Base-by-base conservation (phyloP, 2,329 filamentous ascomycete genomes). In the Cryphonectria carpinicola region DNA sequence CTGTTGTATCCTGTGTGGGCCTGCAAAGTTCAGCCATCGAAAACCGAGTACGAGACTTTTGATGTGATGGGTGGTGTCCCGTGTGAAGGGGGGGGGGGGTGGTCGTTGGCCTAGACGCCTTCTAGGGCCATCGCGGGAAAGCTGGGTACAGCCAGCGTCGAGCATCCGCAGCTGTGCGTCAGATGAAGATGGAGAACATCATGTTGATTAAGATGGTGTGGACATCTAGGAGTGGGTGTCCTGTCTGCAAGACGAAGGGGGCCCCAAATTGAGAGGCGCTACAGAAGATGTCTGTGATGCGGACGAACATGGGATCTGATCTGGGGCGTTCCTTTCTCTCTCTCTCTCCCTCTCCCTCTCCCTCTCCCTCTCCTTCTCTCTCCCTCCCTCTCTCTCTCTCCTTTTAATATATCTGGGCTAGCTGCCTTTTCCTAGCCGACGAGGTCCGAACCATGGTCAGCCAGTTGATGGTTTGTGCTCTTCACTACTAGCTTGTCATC, bases 111-210 rank as follows among this genome's bases (percentile, higher is more conserved):
- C 17, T 28, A 39, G 37, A 22, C n/a, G 3, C 61, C 39, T 32
- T 14, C 39, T 35, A 37, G 32, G 28, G 28, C 61, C n/a, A 11
- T 25, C 10, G 37, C 46, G 25, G 54, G 52, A 41, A 67, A 43
- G 65, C 65, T 61, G 39, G 61, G 54, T 60, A 43, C 54, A 8
- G 37, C 39, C 65, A 61, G 14, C 61, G 14, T 28, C 39, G 37
- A 43, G 39, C 39, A 46, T 25, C n/a, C 32, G 61, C n/a, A 39
- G 37, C 35, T 61, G 8, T 35, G 19, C 8, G 58, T 39, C 6
- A 39, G 58, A n/a, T 61, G 58, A 10, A 61, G 17, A 39, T 11
- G 58, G 35, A 22, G 32, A 13, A n/a, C 13, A 14, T 37, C 35
- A 13, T 13, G 32, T 61, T 39, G 7, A 61, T 39, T 35, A n/a